Evolutionary conservation across 805 yeast genomes (phyloP), one percentile per base, ranked within the genome.

Genomic region (Ogataea henricii): DNA sequence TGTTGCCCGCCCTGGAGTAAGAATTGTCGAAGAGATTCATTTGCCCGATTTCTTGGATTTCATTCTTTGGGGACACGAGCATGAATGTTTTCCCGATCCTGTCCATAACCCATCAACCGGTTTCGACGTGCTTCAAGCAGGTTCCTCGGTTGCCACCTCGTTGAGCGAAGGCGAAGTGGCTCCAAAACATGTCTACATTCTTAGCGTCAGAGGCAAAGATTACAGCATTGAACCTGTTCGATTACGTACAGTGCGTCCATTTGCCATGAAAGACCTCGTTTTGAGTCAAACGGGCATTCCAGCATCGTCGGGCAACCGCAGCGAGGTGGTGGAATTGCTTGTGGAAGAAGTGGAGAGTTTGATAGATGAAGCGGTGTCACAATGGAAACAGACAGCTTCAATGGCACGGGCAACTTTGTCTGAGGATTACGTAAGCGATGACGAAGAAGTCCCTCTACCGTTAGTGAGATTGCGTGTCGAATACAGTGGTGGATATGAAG

Each of bases 41-140:
- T 68, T 94, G 20, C 99, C 98, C 0, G 71, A 76, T 7, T 90
- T 91, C 62, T 59, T 94, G 40, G 90, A 94, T 61, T 72, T 92
- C 47, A 83, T 94, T 0, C 69, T 91, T 1, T 94, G 99, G 99
- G 99, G 99, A 14, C 99, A 94, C 66, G 99, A 94, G 64, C 99
- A 94, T 66, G 97, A 94, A 63, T 89, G 97, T 60, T 75, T 84
- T 4, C 88, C 92, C 1, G 80, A 79, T 48, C 81, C 96, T 0
- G 76, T 73, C 1, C 71, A 71, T 38, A 85, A 85, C 57, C 71
- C 80, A 1, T 75, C 74, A 9, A 77, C 77, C 2, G 85, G 84
- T 1, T 89, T 92, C 60, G 81, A 81, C 46, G 89, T 90, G 0
- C 72, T 94, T 32, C 97, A 90, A 63, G 94, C 96, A 0, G 99